phyloP scores from a whole-genome alignment of 495 filamentous ascomycete species.

The Monascus purpureus region DNA sequence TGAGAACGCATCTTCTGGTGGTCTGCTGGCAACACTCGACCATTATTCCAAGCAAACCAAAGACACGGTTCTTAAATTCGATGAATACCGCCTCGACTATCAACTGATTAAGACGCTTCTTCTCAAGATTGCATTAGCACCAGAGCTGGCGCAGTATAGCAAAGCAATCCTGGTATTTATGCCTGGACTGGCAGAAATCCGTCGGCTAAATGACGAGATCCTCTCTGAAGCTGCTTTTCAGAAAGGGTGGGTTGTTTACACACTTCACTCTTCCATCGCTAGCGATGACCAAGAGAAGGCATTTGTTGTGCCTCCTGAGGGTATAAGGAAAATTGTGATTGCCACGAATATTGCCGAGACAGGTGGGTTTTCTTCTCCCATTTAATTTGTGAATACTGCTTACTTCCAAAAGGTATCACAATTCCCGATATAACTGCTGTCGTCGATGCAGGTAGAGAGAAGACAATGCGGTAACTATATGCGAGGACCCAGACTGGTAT shows the following conservation, averaged over 20 bases:
- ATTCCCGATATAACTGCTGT: conserved; percentile 95
- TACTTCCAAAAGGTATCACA: conserved; percentile 44
- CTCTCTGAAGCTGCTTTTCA: conserved; percentile 55
- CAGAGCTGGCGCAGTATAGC: conserved; percentile 54
- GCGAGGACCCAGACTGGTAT: not conserved
- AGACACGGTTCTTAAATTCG: conserved; percentile 56
- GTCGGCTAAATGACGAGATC: conserved; percentile 71
- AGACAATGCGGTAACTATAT: conserved; percentile 70
- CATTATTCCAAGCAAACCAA: conserved; percentile 62
- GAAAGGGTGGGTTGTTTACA: conserved; percentile 61
- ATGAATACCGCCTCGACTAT: conserved; percentile 80
- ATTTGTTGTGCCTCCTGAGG: conserved; percentile 69
- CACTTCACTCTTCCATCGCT: conserved; percentile 87
- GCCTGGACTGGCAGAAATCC: conserved; percentile 87
- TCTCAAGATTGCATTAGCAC: conserved; percentile 51
- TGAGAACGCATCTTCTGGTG: conserved; percentile 23
- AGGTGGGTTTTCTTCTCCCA: conserved; percentile 24
- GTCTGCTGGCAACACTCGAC: conserved; percentile 36
- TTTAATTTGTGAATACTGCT: not conserved
- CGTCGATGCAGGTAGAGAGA: conserved; percentile 87
- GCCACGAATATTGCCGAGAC: conserved; percentile 97
- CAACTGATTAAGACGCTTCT: conserved; percentile 66
- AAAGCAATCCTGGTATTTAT: conserved; percentile 89
- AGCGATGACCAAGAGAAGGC: conserved; percentile 91
- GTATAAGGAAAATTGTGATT: conserved; percentile 77